Percentiles rank a stretch among this genome's conserved stretches.
Conservation (phyloP, 148 eudicot species). For the Euryodendron excelsum region DNA sequence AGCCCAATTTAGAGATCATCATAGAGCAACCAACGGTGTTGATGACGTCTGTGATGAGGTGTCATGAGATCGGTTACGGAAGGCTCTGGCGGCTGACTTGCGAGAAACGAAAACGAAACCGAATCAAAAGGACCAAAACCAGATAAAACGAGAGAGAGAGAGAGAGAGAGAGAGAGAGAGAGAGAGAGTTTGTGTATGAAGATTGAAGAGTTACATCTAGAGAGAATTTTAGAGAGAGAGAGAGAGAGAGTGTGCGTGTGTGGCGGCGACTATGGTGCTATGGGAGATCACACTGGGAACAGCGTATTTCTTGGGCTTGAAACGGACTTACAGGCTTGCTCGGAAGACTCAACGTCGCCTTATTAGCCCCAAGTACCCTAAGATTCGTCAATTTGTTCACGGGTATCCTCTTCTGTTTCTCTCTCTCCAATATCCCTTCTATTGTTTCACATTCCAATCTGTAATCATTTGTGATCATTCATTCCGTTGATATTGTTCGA, state of each 20-base stretch:
- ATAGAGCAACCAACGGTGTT: not conserved
- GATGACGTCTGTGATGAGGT: not conserved
- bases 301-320: slow-evolving; percentile 81
- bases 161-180: too few relatives aligned
- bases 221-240: not conserved
- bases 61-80: not conserved
- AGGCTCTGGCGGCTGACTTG: not conserved
- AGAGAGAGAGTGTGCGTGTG: slow-evolving; percentile 1
- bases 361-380: slow-evolving; percentile 42
- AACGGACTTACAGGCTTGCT: slow-evolving; percentile 66
- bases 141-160: not conserved
- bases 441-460: not conserved
- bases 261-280: slow-evolving; percentile 51
- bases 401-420: slow-evolving; percentile 34
- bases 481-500: too few relatives aligned
- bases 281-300: slow-evolving; percentile 91
- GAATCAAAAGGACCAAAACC: not conserved
- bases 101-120: not conserved
- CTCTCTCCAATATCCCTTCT: not conserved
- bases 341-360: slow-evolving; percentile 75
- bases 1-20: not conserved
- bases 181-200: too few relatives aligned
- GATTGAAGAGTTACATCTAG: too few relatives aligned
- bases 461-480: too few relatives aligned
- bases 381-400: slow-evolving; percentile 63